Base-by-base conservation (phyloP, 495 filamentous ascomycete genomes). In the Aspergillus sparsus region DNA sequence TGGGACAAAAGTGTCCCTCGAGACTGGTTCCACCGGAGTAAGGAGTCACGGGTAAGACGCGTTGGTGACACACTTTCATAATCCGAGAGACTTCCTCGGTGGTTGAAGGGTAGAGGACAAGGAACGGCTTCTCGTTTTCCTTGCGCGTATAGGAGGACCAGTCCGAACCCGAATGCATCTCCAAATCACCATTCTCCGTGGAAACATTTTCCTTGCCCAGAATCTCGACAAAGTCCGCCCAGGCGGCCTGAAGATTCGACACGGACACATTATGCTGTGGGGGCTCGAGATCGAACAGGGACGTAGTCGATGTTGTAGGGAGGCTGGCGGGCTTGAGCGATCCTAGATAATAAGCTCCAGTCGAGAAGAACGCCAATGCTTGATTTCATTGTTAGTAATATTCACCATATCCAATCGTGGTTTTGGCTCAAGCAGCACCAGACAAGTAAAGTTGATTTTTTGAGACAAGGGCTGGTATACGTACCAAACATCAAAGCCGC, bases 221-320 rank as follows among this genome's bases (percentile, higher is more conserved):
- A 16, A 98, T 88, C 32, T 83, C 82, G 42, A 87, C 85, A 67
- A 98, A 93, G 71, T 98, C 94, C 6, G 88, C 79, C 94, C 95
- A 98, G 4, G 93, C 91, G 8, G 95, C 91, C 76, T 98, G 88
- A 41, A 98, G 83, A 66, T 93, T 94, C 15, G 84, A 79, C 52
- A 82, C 83, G 34, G 85, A 82, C 49, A 85, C 81, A 66, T 97
- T 85, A 69, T 95, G 90, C 58, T 77, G 75, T 0, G 88, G 89
- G 0, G 85, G 73, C 6, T 74, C 77, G 21, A 86, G 74, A 31
- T 82, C 78, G 42, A 71, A 69, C 16, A 98, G 84, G 6, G 88
- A 82, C 1, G 83, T 75, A n/a, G 92, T 96, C 12, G 95, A 97
- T 8, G 81, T 71, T 7, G 81, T 79, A 5, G 89, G 82, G 4